Base-by-base conservation (phyloP, 2,329 filamentous ascomycete genomes). In the Aspergillus uvarum region DNA sequence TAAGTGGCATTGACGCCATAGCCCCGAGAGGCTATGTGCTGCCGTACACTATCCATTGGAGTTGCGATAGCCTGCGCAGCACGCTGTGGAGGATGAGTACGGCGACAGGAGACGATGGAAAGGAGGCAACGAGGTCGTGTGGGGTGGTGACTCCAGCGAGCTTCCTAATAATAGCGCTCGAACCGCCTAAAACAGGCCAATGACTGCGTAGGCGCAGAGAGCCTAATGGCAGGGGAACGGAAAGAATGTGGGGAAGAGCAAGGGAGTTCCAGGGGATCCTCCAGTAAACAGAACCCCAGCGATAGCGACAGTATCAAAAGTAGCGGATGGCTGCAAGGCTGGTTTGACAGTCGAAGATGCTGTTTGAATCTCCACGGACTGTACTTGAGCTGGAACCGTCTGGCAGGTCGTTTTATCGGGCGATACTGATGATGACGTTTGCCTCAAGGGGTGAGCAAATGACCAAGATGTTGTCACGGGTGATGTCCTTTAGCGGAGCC, bases 1-100 rank as follows among this genome's bases (percentile, higher is more conserved):
- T 79, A 78, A 21, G 75, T 78, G n/a, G 66, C 66, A 59, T 79
- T 77, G 29, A 65, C 57, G 62, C 68, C 67, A 60, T 70, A 72
- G 56, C 64, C 55, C 63, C 72, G 66, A 56, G 65, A 65, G 62
- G 65, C 65, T 47, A 71, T 59, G 54, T 61, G 66, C 54, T 63
- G 63, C 50, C 51, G 53, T 54, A 64, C 57, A 50, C 63, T 63
- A 59, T 71, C 72, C 72, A 75, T 75, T 67, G 64, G 67, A 65
- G 38, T 61, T n/a, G 50, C 56, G 47, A 47, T 44, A 35, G 48
- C 54, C 53, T 47, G 49, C 51, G 38, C 29, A 58, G 54, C 50
- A 47, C 31, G 49, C 61, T 53, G 42, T 59, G 19, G 51, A 61
- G 22, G 14, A 42, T 44, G 19, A 12, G 35, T 47, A 57, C 49